Evolutionary conservation across 106 monocot species (phyloP).

Genomic region (Amphibolis antarctica): DNA sequence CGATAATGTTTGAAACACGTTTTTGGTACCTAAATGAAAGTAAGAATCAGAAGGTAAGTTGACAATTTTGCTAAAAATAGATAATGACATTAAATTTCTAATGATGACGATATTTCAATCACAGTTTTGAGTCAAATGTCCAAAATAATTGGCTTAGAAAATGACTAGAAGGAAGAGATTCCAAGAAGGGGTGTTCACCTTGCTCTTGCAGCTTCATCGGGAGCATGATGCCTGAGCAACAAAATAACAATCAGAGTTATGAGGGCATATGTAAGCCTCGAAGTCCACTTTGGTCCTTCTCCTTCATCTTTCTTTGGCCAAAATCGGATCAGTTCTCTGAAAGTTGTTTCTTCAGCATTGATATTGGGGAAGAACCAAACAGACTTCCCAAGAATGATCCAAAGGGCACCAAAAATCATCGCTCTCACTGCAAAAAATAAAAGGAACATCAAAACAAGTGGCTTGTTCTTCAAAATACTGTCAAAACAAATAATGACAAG

Average conservation of each 20-base stretch:
- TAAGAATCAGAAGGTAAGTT: neutral
- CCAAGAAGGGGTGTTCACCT: slow-evolving; percentile 24
- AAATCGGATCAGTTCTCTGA: slow-evolving; percentile 78
- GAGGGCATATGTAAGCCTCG: slow-evolving; percentile 65
- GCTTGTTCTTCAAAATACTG: neutral
- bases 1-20: slow-evolving; percentile 91
- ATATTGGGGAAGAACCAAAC: slow-evolving; percentile 98
- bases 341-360: slow-evolving; percentile 96
- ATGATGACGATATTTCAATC: too few species aligned
- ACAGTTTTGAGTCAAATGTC: too few species aligned
- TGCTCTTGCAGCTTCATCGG: slow-evolving; percentile 96
- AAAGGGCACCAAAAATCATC: slow-evolving; percentile 63
- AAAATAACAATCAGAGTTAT: slow-evolving; percentile 44
- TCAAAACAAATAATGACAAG: neutral
- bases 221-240: slow-evolving; percentile 90
- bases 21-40: slow-evolving; percentile 67
- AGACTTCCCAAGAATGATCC: slow-evolving; percentile 74
- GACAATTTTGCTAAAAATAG: too few species aligned
- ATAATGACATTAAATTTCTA: too few species aligned
- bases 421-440: slow-evolving; percentile 64
- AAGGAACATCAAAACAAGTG: neutral
- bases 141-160: too few species aligned
- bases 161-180: neutral
- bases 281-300: slow-evolving; percentile 83
- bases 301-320: slow-evolving; percentile 94